Base-by-base conservation (phyloP, 345 rosid genomes). In the Melaleuca alternifolia region DNA sequence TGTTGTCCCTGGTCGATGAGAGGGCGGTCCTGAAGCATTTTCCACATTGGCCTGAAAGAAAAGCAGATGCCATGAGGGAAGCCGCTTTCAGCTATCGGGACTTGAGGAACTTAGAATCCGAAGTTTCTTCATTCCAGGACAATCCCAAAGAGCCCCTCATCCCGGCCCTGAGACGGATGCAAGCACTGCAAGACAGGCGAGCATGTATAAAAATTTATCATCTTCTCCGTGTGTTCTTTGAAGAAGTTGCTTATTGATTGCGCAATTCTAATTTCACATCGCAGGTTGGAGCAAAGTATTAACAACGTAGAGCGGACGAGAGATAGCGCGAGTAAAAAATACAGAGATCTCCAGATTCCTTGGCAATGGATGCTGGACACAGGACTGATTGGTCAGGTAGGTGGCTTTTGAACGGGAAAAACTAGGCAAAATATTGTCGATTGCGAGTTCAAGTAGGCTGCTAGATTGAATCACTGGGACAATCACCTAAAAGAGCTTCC, bases 11-110 rank as follows among this genome's bases (percentile, higher is more conserved):
- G 82, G 96, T 96, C 6, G 99, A 97, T 79, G 99, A 97, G 91
- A 94, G 99, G 87, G 99, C 99, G 46, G 99, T 97, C 84, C 83
- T 97, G 91, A 97, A 97, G 92, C 96, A 97, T 90, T 96, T 97
- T 89, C 92, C 95, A 30, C 91, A 92, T 62, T 97, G 99, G 99
- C 99, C 99, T 81, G 99, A 97, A 86, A 89, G 93, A 83, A 96
- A 96, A 91, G 94, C 95, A 53, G 99, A 97, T 83, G 91, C 98
- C 30, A 86, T 97, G 89, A 91, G 98, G 83, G 99, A 97, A 90
- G 99, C 98, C 21, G 97, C 97, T 85, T 95, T 91, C 88, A 96
- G 88, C 89, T 95, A 90, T 93, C 88, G 93, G 75, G 94, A 93
- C 88, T 89, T 94, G 75, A 92, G 85, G 89, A 94, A 87, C 86